Evolutionary conservation across 371 early-diverging fungal genomes (phyloP).

Genomic region (Thermomucor indicae-seudaticae): DNA sequence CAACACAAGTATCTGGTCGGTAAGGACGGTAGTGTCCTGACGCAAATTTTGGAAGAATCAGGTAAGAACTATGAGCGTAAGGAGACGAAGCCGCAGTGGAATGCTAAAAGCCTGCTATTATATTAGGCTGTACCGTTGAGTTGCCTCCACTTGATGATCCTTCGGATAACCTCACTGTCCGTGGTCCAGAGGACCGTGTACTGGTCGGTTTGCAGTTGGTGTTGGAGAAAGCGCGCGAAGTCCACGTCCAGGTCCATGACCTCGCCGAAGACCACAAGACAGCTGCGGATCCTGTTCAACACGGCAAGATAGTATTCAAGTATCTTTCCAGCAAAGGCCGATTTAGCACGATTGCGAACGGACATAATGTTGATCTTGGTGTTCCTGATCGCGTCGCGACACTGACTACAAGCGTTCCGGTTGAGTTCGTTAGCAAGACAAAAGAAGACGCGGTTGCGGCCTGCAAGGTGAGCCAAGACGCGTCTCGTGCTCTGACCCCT

Average conservation of each 20-base stretch:
- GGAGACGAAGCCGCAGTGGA: no score
- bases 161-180: constrained; percentile 73
- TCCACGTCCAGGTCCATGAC: constrained; percentile 52
- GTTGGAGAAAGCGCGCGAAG: constrained; percentile 74
- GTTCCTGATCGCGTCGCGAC: constrained; percentile 32
- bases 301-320: constrained; percentile 58
- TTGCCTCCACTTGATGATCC: constrained; percentile 64
- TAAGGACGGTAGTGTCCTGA: constrained; percentile 70
- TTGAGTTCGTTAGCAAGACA: constrained; percentile 65
- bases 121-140: constrained; percentile 69
- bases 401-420: constrained; percentile 26
- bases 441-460: constrained; percentile 53
- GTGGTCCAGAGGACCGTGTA: constrained; percentile 72
- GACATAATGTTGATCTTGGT: constrained; percentile 56
- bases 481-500: constrained; percentile 39
- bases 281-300: constrained; percentile 40
- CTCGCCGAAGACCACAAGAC: constrained; percentile 47
- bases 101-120: no score
- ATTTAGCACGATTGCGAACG: constrained; percentile 62
- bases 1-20: constrained; percentile 92
- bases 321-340: constrained; percentile 57
- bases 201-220: constrained; percentile 67
- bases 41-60: constrained; percentile 67
- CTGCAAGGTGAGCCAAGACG: constrained; percentile 31
- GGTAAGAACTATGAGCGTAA: constrained; percentile 6